Base-by-base conservation (phyloP, 345 rosid species). In the Laguncularia racemosa region DNA sequence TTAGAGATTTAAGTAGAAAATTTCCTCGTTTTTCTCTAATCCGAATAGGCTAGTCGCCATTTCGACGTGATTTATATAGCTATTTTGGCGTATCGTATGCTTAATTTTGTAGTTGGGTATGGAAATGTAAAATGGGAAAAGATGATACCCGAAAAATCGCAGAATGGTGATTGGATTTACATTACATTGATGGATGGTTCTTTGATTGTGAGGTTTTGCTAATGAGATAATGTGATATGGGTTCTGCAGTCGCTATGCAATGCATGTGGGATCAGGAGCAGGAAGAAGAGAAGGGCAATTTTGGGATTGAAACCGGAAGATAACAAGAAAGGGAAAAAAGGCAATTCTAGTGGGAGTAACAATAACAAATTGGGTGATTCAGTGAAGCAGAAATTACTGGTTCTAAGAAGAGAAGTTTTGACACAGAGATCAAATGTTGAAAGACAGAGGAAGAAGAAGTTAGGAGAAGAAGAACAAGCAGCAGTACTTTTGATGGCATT, bases 181-280 rank as follows among this genome's bases (percentile, higher is more conserved):
- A 23, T 23, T 23, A 23, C 5, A 23, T 23, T 23, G 3, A 23
- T 23, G 4, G 5, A 23, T 23, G 28, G 28, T n/a, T n/a, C 28
- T 26, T 8, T 2, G 17, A 16, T 49, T 14, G 33, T 33, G 55
- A 18, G 28, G 20, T 57, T 18, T 60, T 21, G 38, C 18, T 40
- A 14, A 16, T 15, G 7, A 12, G 48, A 50, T 47, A 21, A 21
- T 16, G 64, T 55, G 46, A 66, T 54, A 48, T 26, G 50, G 49
- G 40, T 4, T 33, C 12, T 64, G 67, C 76, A 92, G 98, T 92
- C 98, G 12, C 66, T 92, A 2, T 92, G 98, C 55, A 92, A 92
- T 71, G 99, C 99, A 7, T 93, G 99, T 46, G 99, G 99, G 69
- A 93, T 93, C 72, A 81, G 91, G 59, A 93, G 95, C 83, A 78